A percentile compares a stretch with the other conserved stretches of the same genome.
Conservation (phyloP, 371 early-diverging fungal genomes). For the Mortierella sp. region DNA sequence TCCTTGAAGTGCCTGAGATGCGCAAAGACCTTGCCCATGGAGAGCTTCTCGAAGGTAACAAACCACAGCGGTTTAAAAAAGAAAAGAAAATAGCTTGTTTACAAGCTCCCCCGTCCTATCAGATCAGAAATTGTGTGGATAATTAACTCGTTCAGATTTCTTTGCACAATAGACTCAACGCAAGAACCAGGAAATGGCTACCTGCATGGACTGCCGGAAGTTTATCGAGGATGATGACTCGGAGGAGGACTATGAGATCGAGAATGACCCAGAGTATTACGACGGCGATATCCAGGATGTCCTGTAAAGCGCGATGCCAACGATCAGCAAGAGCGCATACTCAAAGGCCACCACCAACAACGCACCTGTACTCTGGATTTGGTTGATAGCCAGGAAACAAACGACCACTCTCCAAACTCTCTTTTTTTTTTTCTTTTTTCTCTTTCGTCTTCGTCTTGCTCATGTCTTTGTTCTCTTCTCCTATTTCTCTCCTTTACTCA, state of each 20-base stretch:
- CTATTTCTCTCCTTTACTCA: not conserved
- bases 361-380: not conserved
- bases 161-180: conserved; percentile 30
- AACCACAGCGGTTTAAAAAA: not conserved
- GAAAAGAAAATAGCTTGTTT: not conserved
- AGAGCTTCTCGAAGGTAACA: conserved; percentile 37
- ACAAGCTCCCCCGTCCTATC: too few relatives aligned
- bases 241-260: conserved; percentile 33
- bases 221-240: conserved; percentile 38
- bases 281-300: conserved; percentile 38
- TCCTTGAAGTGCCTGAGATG: conserved; percentile 34
- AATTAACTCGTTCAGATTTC: not conserved
- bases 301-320: conserved; percentile 8
- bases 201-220: conserved; percentile 38
- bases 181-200: conserved; percentile 35
- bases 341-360: not conserved
- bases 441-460: not conserved
- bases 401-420: not conserved
- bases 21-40: conserved; percentile 27
- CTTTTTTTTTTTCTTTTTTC: not conserved
- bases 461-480: not conserved
- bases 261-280: conserved; percentile 33
- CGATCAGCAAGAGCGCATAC: not conserved
- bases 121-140: not conserved
- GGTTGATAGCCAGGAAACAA: not conserved